Evolutionary conservation across 805 yeast species (phyloP).

Genomic region (Wickerhamiella parazyma): DNA sequence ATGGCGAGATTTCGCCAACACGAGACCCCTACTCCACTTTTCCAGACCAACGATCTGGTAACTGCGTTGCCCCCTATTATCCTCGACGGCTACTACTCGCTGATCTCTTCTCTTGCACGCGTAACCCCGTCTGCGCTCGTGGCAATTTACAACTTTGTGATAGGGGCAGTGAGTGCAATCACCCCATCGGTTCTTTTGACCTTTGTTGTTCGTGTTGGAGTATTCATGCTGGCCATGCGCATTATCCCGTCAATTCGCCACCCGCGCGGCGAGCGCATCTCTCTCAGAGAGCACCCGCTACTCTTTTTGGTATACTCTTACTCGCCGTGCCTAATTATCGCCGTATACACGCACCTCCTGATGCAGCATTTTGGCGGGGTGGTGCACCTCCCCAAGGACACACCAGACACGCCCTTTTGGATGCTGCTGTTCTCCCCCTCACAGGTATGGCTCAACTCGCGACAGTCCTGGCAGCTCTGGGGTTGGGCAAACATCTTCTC

Average conservation of each 20-base stretch:
- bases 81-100: constrained; percentile 26
- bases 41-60: constrained; percentile 5
- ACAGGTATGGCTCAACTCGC: constrained; percentile 28
- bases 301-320: constrained; percentile 55
- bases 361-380: constrained; percentile 45
- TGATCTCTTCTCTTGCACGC: constrained; percentile 27
- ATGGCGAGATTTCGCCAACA: not conserved
- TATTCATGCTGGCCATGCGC: constrained; percentile 80
- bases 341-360: constrained; percentile 88
- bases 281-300: constrained; percentile 11
- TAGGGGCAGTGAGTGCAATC: constrained; percentile 44
- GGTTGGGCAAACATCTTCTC: constrained; percentile 86
- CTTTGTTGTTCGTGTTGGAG: constrained; percentile 71
- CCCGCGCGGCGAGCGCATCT: constrained; percentile 10
- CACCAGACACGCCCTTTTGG: constrained; percentile 10
- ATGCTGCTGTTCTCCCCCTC: constrained; percentile 10
- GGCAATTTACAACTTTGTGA: constrained; percentile 31
- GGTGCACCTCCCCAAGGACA: constrained; percentile 15
- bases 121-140: constrained; percentile 30
- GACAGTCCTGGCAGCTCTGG: constrained; percentile 84
- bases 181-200: constrained; percentile 73
- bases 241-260: constrained; percentile 61
- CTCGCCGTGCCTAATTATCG: constrained; percentile 87
- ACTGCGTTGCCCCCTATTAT: constrained; percentile 29
- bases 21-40: not conserved